Conservation (phyloP, 345 rosid species). For the Dovyalis caffra region DNA sequence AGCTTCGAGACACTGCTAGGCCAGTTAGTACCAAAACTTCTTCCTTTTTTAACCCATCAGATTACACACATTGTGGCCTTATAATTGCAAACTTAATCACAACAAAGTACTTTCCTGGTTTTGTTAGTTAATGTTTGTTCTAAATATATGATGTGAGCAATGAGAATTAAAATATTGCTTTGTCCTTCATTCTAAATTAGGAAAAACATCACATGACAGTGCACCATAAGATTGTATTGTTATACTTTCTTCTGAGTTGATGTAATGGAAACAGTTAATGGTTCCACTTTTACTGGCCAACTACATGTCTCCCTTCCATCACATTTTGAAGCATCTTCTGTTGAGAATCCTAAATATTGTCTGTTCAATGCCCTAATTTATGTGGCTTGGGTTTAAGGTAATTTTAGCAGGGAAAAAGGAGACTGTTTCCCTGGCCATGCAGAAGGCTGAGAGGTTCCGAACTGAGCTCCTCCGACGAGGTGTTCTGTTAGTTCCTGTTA, state of each 20-base stretch:
- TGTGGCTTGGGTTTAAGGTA: constrained; percentile 47
- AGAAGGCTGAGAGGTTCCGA: constrained; percentile 82
- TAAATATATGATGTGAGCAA: not conserved
- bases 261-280: not conserved
- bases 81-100: constrained; percentile 7
- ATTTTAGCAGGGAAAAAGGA: constrained; percentile 87
- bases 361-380: constrained; percentile 11
- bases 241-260: not conserved
- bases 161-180: not conserved
- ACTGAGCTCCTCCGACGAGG: constrained; percentile 86
- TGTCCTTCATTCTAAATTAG: not conserved
- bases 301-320: not conserved
- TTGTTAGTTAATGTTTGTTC: not conserved
- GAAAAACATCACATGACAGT: not conserved
- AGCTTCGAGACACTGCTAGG: constrained; percentile 86
- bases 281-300: not conserved
- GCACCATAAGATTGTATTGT: not conserved
- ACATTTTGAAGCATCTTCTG: constrained; percentile 9
- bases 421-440: constrained; percentile 58
- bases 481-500: constrained; percentile 83
- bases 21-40: constrained; percentile 55
- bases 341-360: not conserved
- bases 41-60: not conserved
- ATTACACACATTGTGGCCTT: not conserved
- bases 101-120: not conserved